Evolutionary conservation across 2,329 filamentous ascomycete species (phyloP).

Genomic region (Verruconis gallopava): DNA sequence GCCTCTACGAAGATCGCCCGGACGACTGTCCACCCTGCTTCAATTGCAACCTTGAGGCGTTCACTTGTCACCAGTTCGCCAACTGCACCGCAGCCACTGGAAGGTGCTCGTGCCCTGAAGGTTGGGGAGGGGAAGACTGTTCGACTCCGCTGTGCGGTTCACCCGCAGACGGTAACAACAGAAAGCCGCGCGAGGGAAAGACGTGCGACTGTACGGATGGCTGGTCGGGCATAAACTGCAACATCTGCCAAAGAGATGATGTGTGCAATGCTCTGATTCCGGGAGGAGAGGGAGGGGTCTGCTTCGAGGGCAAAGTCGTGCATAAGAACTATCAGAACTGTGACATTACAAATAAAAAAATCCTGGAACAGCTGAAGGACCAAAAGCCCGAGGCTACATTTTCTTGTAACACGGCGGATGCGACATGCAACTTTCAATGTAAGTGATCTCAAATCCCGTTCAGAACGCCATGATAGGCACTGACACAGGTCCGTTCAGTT

Average conservation of each 20-base stretch:
- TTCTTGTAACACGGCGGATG: constrained; percentile 62
- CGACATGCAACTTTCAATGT: constrained; percentile 92
- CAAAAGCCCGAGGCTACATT: constrained; percentile 91
- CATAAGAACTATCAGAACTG: constrained; percentile 97
- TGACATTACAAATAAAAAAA: constrained; percentile 92
- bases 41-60: constrained; percentile 91
- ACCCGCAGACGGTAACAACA: constrained; percentile 57
- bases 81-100: constrained; percentile 81
- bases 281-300: constrained; percentile 67
- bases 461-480: constrained; percentile 17
- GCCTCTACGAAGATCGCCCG: constrained; percentile 56
- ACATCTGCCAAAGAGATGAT: constrained; percentile 68
- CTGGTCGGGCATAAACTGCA: constrained; percentile 97
- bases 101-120: constrained; percentile 81
- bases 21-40: constrained; percentile 80
- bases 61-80: constrained; percentile 82
- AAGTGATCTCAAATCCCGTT: constrained; percentile 21
- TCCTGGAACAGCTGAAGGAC: constrained; percentile 70
- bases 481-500: constrained; percentile 38
- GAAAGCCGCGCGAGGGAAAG: constrained; percentile 57
- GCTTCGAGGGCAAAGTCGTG: constrained; percentile 82
- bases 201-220: constrained; percentile 80
- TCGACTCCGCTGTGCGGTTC: constrained; percentile 84
- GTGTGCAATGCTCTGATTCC: constrained; percentile 86
- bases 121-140: constrained; percentile 91